phyloP scores from a whole-genome alignment of 225 moss, liverwort and hornwort genomes.

The Marchantia paleacea region DNA sequence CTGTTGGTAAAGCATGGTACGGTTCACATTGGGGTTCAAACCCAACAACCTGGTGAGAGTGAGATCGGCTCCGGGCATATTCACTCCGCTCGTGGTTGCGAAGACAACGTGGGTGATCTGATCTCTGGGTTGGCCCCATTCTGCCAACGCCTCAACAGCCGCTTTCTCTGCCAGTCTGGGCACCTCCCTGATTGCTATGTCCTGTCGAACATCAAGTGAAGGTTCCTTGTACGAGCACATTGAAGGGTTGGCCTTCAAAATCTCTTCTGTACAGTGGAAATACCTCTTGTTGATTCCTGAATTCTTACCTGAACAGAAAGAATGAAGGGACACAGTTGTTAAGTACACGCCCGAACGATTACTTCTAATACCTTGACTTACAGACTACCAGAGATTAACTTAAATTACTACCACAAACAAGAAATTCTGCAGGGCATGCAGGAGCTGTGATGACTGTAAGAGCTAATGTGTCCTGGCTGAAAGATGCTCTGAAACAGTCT shows the following conservation, averaged over 20 bases:
- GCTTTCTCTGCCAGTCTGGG: slow-evolving; percentile 59
- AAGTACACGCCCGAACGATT: no score
- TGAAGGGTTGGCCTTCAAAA: slow-evolving; percentile 42
- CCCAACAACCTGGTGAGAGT: slow-evolving; percentile 22
- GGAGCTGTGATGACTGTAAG: no score
- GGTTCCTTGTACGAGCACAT: slow-evolving; percentile 36
- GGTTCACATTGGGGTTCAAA: slow-evolving; percentile 8
- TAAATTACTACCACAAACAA: no score
- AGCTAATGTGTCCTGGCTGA: no score
- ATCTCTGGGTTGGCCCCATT: slow-evolving; percentile 44
- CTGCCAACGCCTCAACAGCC: slow-evolving; percentile 35
- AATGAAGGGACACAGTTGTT: no score
- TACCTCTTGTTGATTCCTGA: slow-evolving; percentile 52
- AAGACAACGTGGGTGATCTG: slow-evolving; percentile 62
- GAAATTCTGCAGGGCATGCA: no score
- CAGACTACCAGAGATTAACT: no score
- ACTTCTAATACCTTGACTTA: no score
- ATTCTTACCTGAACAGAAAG: slow-evolving; percentile 36
- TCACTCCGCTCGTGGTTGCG: slow-evolving; percentile 55
- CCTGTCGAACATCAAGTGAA: slow-evolving; percentile 49
- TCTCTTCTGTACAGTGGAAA: slow-evolving; percentile 48
- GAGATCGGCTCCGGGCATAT: slow-evolving; percentile 56
- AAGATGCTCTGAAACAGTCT: no score
- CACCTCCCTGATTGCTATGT: slow-evolving; percentile 53
- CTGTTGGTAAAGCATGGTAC: slow-evolving; percentile 31